phyloP scores from a whole-genome alignment of 192 early-diverging fungal species.

The Backusella macrospora region DNA sequence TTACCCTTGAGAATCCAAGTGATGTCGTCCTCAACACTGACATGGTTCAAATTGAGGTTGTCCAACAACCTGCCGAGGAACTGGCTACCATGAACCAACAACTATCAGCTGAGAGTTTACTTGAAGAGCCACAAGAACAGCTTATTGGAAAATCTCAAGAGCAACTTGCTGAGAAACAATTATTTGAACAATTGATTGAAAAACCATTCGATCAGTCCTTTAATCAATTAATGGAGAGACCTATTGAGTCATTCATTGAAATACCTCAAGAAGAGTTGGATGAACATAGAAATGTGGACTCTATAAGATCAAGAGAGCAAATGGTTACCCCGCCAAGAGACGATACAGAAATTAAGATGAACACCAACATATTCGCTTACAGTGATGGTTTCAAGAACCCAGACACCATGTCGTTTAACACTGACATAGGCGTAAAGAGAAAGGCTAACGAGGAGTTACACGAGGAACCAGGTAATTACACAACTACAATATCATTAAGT shows the following conservation, averaged over 20 bases:
- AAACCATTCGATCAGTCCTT: not conserved
- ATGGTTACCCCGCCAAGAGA: not conserved
- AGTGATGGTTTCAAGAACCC: not conserved
- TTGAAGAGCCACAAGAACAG: not conserved
- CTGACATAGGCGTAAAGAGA: not conserved
- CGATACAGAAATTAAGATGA: not conserved
- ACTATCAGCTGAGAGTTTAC: not conserved
- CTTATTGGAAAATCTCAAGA: not conserved
- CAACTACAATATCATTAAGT: not conserved
- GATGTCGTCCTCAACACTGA: not conserved
- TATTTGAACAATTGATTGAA: not conserved
- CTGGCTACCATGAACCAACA: not conserved
- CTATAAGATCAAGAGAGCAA: not conserved
- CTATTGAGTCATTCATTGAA: not conserved
- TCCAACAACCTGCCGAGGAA: not conserved
- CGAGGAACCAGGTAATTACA: not conserved
- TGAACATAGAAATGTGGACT: not conserved
- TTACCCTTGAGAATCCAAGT: not conserved
- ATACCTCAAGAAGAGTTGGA: not conserved
- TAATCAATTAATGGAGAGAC: not conserved
- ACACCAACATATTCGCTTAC: not conserved
- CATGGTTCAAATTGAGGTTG: not conserved
- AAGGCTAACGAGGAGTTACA: not conserved
- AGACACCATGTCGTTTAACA: not conserved
- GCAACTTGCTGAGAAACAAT: not conserved